Base-by-base conservation (phyloP, 2,329 filamentous ascomycete genomes). In the Aspergillus unguis region DNA sequence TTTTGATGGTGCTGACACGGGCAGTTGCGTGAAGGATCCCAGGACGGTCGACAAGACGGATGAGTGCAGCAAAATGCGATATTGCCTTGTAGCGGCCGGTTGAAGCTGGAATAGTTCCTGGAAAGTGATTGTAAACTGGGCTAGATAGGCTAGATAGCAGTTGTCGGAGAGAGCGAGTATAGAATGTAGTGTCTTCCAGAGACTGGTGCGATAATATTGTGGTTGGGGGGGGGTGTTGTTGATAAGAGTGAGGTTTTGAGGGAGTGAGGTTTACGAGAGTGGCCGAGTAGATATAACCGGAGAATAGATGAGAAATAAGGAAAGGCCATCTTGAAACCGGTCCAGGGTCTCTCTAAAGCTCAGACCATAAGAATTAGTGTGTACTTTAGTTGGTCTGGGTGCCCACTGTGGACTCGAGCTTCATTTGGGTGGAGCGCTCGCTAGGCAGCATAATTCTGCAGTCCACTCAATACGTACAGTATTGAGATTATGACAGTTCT, bases 281-380 rank as follows among this genome's bases (percentile, higher is more conserved):
- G 28, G 41, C 33, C 31, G 26, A 10, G 31, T 40, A 28, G 27
- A 25, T 49, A 36, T 38, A 38, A 38, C 23, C n/a, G 23, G 6
- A 23, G 36, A 56, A 54, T 38, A 48, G 48, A 54, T 50, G 51
- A 45, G 46, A 52, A 51, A 45, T 49, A 46, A 37, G 48, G 50
- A 45, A 42, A 40, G 46, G 43, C 52, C 55, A 62, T 62, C 59
- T 59, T 62, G 59, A 62, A 62, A 62, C 59, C 48, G 44, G 53
- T 58, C 58, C 59, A 60, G 58, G 59, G 59, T 62, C 58, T 56
- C 55, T 57, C 46, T 31, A 58, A 57, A 61, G 59, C 59, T 61
- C 59, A 60, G 59, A 55, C 58, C 59, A 61, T 59, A 48, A 46
- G 38, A 43, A 32, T 44, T 49, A 49, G 47, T 28, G 11, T 44